A percentile compares a stretch with the other conserved stretches of the same genome.
Evolutionary conservation across 257 asterid species (phyloP).

Genomic region (Ligustrum vulgare): DNA sequence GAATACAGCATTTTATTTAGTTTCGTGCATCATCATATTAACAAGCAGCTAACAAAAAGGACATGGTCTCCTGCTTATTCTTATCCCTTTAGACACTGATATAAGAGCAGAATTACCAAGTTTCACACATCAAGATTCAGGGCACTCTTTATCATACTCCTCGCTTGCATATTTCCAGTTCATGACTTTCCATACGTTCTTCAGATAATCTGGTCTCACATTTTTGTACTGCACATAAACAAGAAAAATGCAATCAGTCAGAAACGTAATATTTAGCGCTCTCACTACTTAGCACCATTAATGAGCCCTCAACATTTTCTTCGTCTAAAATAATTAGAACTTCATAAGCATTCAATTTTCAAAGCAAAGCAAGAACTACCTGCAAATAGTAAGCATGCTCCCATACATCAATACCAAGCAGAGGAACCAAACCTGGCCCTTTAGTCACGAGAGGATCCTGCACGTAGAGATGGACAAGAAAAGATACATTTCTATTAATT

Average conservation of each 20-base stretch:
- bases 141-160: conserved; percentile 43
- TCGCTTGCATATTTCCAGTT: conserved; percentile 65
- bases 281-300: neutral
- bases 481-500: neutral
- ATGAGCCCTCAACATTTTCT: neutral
- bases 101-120: neutral
- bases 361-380: conserved; percentile 35
- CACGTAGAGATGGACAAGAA: conserved; percentile 11
- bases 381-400: conserved; percentile 88
- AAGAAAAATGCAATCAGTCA: conserved; percentile 8
- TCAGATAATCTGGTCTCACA: conserved; percentile 58
- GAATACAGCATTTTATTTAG: neutral
- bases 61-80: neutral
- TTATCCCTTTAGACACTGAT: neutral
- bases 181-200: conserved; percentile 65
- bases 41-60: neutral
- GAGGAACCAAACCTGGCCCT: conserved; percentile 70
- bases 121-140: conserved; percentile 7
- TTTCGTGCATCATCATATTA: neutral
- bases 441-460: conserved; percentile 81
- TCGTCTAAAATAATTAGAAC: neutral
- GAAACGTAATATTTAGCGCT: neutral
- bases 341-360: neutral
- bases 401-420: conserved; percentile 83
- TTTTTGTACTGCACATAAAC: conserved; percentile 68